Conservation (phyloP, 1,284 basidiomycete species). For the Irpex lacteus region DNA sequence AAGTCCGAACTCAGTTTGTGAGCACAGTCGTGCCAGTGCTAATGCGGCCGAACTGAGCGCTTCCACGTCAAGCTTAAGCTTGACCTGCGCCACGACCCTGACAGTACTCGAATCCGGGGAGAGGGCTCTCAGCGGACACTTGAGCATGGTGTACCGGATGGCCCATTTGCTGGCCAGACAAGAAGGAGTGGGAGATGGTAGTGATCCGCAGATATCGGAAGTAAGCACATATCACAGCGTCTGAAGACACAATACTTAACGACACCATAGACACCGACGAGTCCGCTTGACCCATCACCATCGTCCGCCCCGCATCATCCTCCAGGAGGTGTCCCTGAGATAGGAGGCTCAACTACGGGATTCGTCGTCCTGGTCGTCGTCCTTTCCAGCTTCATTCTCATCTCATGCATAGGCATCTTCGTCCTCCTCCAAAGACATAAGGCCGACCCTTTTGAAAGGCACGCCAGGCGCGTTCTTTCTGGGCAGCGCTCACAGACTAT, state of each 20-base stretch:
- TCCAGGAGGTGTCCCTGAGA: conserved; percentile 13
- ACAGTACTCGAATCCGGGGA: neutral
- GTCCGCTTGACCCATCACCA: neutral
- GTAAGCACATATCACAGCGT: neutral
- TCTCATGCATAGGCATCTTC: conserved; percentile 33
- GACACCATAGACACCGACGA: neutral
- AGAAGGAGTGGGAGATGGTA: neutral
- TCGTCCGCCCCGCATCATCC: neutral
- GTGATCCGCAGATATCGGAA: neutral
- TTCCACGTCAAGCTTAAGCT: too few species aligned
- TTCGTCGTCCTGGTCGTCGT: conserved; percentile 34
- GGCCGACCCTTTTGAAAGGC: conserved; percentile 29
- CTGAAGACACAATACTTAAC: neutral
- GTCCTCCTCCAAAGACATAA: conserved; percentile 32
- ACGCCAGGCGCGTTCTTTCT: conserved; percentile 20
- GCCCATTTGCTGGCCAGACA: neutral
- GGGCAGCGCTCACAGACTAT: conserved; percentile 20
- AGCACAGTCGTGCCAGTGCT: too few species aligned
- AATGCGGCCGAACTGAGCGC: neutral
- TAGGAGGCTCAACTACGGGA: conserved; percentile 29
- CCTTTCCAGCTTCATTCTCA: conserved; percentile 31
- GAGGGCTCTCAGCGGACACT: neutral
- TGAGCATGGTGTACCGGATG: neutral
- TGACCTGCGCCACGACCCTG: neutral
- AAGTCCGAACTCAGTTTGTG: neutral